These are phyloP conservation scores for Betula pendula DNA, from an alignment of 306 rosid species.

Conservation along the genomic window DNA sequence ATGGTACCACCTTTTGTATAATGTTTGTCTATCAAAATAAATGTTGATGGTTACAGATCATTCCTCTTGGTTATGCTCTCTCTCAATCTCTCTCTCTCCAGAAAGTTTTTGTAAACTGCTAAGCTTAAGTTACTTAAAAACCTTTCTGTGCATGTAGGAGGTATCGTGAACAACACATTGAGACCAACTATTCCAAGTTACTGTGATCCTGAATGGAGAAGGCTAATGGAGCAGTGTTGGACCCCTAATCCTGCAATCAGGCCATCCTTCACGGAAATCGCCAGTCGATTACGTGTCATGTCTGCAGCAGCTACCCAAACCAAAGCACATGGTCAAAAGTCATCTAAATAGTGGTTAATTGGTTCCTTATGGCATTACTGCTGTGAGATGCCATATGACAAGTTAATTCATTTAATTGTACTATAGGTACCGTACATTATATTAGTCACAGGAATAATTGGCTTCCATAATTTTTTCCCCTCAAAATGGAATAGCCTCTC, in stretches of 20 bases:
- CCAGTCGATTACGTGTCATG: constrained; percentile 75
- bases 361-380: constrained; percentile 24
- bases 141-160: constrained; percentile 53
- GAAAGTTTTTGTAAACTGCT: neutral
- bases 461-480: neutral
- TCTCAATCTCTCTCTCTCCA: too few relatives aligned
- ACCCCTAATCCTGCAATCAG: constrained; percentile 86
- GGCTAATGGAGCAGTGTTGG: constrained; percentile 97
- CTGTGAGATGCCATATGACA: constrained; percentile 1
- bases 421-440: constrained; percentile 18
- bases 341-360: constrained; percentile 52
- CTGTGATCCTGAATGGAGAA: constrained; percentile 84
- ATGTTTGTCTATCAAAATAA: neutral
- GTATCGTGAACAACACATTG: constrained; percentile 87
- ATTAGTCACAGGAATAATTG: constrained; percentile 24
- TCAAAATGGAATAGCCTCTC: neutral
- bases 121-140: neutral
- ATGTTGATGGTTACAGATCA: neutral
- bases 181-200: constrained; percentile 83
- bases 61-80: neutral
- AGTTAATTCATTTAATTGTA: constrained; percentile 41
- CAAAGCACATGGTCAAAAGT: constrained; percentile 73
- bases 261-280: constrained; percentile 90
- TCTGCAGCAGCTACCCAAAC: constrained; percentile 66
- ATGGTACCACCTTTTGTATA: neutral